Base-by-base conservation (phyloP, 306 rosid species). In the Sphenostylis stenocarpa region DNA sequence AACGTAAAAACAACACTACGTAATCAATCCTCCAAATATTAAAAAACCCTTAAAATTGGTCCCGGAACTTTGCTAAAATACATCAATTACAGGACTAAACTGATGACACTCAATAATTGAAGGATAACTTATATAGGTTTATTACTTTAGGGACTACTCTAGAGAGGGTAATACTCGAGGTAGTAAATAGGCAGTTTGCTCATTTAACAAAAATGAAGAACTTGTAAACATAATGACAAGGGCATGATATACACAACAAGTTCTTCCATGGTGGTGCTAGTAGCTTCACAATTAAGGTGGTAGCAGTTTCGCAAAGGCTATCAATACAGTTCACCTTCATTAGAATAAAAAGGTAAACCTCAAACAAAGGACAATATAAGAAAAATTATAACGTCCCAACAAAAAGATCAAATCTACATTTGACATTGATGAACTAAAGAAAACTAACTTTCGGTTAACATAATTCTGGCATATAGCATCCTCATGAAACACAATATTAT, bases 271-370 rank as follows among this genome's bases (percentile, higher is more conserved):
- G 17, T 56, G 39, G 64, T 19, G 16, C n/a, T n/a, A n/a, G 65
- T 26, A 72, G 41, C 34, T 62, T 62, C 63, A 33, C 14, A n/a
- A 3, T 1, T 15, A 31, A 38, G 43, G 43, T 12, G 9, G 9
- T 34, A 58, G 36, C 19, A 51, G 49, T 48, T 60, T 3, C 41
- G 23, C 23, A 57, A 33, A 71, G 39, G 34, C 13, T 38, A 61
- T n/a, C 29, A 64, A 67, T 51, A 47, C 52, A 67, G 60, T 61
- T 81, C 24, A 75, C 17, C 76, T 64, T 29, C 52, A n/a, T 44
- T 69, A 72, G 14, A 69, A 36, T 57, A 43, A 19, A 69, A 58
- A 34, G 77, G 21, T 24, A 65, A 56, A 49, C 13, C 24, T 67
- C 14, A 55, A 55, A 29, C 3, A 65, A 67, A 34, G 71, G 65